A percentile compares a stretch with the other conserved stretches of the same genome.
Conservation (phyloP, 2,329 filamentous ascomycete genomes). For the Pleoardoris graminearum region DNA sequence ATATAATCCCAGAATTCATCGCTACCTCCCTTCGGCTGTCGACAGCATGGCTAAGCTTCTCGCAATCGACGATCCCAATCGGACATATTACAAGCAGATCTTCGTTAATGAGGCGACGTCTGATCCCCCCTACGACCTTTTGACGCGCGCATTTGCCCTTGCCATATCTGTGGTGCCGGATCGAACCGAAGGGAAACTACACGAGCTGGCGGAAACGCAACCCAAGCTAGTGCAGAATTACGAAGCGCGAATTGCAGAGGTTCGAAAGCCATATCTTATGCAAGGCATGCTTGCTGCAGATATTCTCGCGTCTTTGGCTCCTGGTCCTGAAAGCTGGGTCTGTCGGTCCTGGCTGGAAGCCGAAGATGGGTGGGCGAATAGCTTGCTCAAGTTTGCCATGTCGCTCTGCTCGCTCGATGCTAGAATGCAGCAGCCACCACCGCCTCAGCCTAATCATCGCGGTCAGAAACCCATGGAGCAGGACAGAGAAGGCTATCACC, state of each 20-base stretch:
- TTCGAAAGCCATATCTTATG: conserved; percentile 85
- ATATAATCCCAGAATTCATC: conserved; percentile 80
- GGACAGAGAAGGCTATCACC: conserved; percentile 42
- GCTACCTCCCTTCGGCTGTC: conserved; percentile 85
- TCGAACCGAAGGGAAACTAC: conserved; percentile 56
- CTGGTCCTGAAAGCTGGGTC: conserved; percentile 70
- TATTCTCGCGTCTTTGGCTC: conserved; percentile 76
- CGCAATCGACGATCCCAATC: conserved; percentile 90
- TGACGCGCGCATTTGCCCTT: conserved; percentile 85
- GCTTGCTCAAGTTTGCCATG: conserved; percentile 74
- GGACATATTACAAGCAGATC: conserved; percentile 79
- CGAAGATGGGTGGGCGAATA: conserved; percentile 80
- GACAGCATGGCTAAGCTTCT: conserved; percentile 90
- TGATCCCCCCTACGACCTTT: conserved; percentile 71
- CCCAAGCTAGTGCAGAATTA: conserved; percentile 40
- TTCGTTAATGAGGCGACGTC: conserved; percentile 72
- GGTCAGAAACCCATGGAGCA: conserved; percentile 40
- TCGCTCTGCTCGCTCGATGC: conserved; percentile 56
- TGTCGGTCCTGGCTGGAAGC: conserved; percentile 81
- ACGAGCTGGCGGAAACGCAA: conserved; percentile 51
- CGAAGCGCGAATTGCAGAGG: conserved; percentile 70
- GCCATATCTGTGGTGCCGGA: conserved; percentile 85
- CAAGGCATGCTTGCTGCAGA: conserved; percentile 90
- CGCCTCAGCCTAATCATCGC: conserved; percentile 31
- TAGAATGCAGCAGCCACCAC: conserved; percentile 28